These are phyloP conservation scores for Scenedesmus sp. DNA, from an alignment of 163 green algal species.

Conservation along the genomic window DNA sequence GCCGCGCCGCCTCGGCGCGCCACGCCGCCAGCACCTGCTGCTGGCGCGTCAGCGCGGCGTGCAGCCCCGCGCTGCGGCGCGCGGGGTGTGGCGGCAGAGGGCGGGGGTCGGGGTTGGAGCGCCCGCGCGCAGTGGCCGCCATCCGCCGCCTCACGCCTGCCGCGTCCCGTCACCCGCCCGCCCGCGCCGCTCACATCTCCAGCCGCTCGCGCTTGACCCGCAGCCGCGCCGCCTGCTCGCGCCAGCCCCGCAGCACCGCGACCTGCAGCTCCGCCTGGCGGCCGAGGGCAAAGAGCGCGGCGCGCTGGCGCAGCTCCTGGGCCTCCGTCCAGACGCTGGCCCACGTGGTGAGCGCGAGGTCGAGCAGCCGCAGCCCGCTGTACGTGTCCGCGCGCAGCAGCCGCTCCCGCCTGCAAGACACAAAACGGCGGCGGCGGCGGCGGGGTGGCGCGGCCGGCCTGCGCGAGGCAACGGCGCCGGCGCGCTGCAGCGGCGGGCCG, in stretches of 20 bases:
- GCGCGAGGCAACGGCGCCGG: no score
- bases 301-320: constrained; percentile 37
- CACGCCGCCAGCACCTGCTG: constrained; percentile 30
- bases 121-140: no score
- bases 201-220: constrained; percentile 29
- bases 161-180: no score
- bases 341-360: constrained; percentile 37
- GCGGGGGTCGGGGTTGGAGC: no score
- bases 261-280: constrained; percentile 19
- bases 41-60: constrained; percentile 14
- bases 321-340: constrained; percentile 35
- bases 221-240: not conserved
- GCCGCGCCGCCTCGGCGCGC: not conserved
- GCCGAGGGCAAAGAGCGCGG: constrained; percentile 3
- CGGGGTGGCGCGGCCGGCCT: not conserved
- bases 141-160: no score
- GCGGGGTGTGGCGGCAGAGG: no score
- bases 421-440: not conserved
- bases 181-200: constrained; percentile 32
- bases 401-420: constrained; percentile 20
- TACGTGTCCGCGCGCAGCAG: constrained; percentile 35
- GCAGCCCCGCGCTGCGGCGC: constrained; percentile 12
- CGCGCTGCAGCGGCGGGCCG: not conserved
- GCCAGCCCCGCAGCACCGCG: constrained; percentile 20
- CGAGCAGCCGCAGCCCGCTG: constrained; percentile 27